Evolutionary conservation across 192 early-diverging fungal species (phyloP).

Genomic region (Coemansia javaensis): DNA sequence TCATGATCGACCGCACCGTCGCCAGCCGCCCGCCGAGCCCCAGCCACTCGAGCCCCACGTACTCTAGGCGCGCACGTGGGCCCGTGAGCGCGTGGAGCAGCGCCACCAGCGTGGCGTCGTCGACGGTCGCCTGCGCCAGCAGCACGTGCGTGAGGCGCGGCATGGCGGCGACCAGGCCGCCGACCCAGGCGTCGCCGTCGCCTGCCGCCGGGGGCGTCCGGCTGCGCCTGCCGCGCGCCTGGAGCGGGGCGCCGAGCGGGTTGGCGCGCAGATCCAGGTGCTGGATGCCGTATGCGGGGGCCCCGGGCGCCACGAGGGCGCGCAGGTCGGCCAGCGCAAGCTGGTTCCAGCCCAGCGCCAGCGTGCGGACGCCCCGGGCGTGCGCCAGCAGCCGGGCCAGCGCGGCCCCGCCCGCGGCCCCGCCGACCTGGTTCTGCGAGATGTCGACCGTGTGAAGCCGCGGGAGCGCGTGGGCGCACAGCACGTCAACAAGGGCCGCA

Average conservation of each 20-base stretch:
- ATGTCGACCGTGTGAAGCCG: constrained; percentile 35
- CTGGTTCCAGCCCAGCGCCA: constrained; percentile 48
- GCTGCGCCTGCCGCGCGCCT: neutral
- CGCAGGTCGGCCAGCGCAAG: constrained; percentile 27
- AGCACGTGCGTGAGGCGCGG: constrained; percentile 32
- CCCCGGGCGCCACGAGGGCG: neutral
- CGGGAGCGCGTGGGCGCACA: constrained; percentile 21
- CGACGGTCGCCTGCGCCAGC: constrained; percentile 29
- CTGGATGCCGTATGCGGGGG: constrained; percentile 5
- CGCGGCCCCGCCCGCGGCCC: constrained; percentile 20
- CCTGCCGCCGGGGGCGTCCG: neutral
- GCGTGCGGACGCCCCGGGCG: constrained; percentile 13
- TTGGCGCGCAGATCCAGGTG: constrained; percentile 41
- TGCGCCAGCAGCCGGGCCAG: constrained; percentile 28
- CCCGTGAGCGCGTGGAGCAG: constrained; percentile 22
- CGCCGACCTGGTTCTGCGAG: constrained; percentile 41
- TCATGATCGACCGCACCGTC: constrained; percentile 23
- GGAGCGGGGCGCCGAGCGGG: constrained; percentile 17
- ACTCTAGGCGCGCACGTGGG: constrained; percentile 14
- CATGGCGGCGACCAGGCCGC: constrained; percentile 14
- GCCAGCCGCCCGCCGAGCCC: constrained; percentile 32
- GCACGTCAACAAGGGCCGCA: constrained; percentile 21
- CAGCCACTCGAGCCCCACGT: constrained; percentile 48
- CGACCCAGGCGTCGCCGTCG: constrained; percentile 8
- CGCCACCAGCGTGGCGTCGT: constrained; percentile 15